Percentiles rank a stretch among this genome's conserved stretches.
phyloP scores from a whole-genome alignment of 805 yeast species.

The Metschnikowia reukaufii region DNA sequence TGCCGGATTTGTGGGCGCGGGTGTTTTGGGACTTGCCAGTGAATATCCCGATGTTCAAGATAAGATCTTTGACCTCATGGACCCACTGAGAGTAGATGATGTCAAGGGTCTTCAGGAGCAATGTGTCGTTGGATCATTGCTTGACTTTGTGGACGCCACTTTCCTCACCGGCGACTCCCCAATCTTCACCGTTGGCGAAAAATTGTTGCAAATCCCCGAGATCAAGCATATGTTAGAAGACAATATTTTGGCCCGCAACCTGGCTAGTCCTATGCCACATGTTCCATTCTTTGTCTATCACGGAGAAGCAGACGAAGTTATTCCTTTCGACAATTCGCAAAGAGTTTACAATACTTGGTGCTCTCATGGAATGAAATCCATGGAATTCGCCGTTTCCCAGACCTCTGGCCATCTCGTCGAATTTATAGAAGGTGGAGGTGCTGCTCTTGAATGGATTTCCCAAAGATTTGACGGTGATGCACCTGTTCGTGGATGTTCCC shows the following conservation, averaged over 20 bases:
- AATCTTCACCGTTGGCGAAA: conserved; percentile 10
- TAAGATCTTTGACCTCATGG: background rate
- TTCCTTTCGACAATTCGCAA: conserved; percentile 21
- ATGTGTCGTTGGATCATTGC: background rate
- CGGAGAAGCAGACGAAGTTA: conserved; percentile 24
- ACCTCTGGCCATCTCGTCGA: conserved; percentile 30
- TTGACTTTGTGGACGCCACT: background rate
- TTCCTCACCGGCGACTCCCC: conserved; percentile 12
- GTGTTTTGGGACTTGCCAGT: conserved; percentile 30
- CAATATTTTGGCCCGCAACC: conserved; percentile 9
- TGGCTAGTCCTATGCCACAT: conserved; percentile 19
- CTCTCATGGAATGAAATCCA: conserved; percentile 26
- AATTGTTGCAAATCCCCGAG: conserved; percentile 7
- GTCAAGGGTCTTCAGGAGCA: background rate
- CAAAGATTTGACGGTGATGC: conserved; percentile 13
- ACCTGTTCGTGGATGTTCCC: conserved; percentile 14
- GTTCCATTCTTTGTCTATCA: conserved; percentile 30
- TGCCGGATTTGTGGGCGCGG: conserved; percentile 33
- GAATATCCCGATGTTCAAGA: conserved; percentile 31
- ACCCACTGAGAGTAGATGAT: background rate
- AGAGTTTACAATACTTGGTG: conserved; percentile 31
- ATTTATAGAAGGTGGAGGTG: conserved; percentile 14
- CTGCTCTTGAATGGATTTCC: conserved; percentile 16
- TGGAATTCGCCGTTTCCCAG: conserved; percentile 29
- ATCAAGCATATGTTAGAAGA: conserved; percentile 4